phyloP scores from a whole-genome alignment of 371 early-diverging fungal species.

The Mortierella sp. region DNA sequence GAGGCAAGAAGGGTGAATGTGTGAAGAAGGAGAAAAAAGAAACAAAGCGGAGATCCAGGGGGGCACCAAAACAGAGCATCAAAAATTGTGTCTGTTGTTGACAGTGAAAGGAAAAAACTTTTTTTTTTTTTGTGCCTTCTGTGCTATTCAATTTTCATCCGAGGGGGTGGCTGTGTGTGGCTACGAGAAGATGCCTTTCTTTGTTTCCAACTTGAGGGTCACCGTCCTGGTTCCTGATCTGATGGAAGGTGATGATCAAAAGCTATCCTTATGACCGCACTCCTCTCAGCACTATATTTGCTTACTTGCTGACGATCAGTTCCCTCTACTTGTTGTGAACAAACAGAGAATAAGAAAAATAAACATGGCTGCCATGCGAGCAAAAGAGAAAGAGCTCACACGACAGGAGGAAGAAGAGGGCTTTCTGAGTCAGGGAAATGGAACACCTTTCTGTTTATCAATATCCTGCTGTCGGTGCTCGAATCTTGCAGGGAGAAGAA shows the following conservation, averaged over 20 bases:
- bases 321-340: background rate
- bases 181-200: background rate
- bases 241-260: too few species aligned
- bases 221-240: background rate
- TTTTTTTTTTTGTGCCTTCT: background rate
- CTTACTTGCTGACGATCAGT: background rate
- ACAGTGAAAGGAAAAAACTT: background rate
- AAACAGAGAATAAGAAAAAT: background rate
- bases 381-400: background rate
- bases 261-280: too few species aligned
- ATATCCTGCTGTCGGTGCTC: background rate
- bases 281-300: background rate
- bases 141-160: background rate
- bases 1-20: background rate
- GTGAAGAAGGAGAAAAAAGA: background rate
- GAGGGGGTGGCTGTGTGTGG: background rate
- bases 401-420: background rate
- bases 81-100: background rate
- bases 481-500: constrained; percentile 5
- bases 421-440: background rate
- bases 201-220: background rate
- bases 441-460: background rate
- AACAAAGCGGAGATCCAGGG: constrained; percentile 5
- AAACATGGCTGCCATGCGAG: constrained; percentile 4
- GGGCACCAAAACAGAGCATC: background rate